Evolutionary conservation across 345 rosid genomes (phyloP).

Genomic region (Excoecaria cochinchinensis): DNA sequence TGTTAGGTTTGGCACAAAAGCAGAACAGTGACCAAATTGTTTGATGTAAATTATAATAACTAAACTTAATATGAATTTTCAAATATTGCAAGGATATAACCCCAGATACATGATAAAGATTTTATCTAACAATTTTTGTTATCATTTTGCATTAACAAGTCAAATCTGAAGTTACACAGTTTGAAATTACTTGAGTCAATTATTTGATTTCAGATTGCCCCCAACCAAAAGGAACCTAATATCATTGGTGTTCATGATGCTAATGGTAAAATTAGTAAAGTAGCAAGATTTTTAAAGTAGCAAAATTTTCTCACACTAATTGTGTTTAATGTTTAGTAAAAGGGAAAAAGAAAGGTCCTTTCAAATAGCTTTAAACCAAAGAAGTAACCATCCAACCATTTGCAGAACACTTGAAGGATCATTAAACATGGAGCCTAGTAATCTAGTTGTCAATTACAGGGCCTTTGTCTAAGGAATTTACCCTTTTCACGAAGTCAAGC

Average conservation of each 20-base stretch:
- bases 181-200: background rate
- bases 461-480: background rate
- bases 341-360: too few species aligned
- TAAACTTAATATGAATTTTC: background rate
- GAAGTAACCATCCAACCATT: background rate
- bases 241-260: background rate
- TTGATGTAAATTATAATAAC: background rate
- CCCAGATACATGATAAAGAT: background rate
- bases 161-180: background rate
- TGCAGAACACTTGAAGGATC: background rate
- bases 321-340: too few species aligned
- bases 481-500: background rate
- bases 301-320: background rate
- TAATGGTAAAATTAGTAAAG: background rate
- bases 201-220: background rate
- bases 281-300: background rate
- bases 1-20: background rate
- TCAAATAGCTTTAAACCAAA: background rate
- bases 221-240: background rate
- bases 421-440: background rate
- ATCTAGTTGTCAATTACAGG: background rate
- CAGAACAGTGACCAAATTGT: background rate
- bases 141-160: background rate
- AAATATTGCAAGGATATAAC: background rate
- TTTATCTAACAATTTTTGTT: background rate